Evolutionary conservation across 2,329 filamentous ascomycete species (phyloP).

Genomic region (Talaromyces sp.): DNA sequence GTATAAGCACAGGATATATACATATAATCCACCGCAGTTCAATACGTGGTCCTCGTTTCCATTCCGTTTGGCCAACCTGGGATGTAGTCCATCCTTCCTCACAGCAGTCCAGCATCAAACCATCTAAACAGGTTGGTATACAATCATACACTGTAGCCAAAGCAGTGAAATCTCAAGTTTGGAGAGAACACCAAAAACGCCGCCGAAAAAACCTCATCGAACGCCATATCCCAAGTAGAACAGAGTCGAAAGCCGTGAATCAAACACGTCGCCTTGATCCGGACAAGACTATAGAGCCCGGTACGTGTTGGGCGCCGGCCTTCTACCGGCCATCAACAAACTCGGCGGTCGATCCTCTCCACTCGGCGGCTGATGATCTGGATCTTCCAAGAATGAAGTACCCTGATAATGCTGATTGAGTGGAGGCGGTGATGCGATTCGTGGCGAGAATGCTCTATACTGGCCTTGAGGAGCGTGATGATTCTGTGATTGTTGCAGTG

Average conservation of each 20-base stretch:
- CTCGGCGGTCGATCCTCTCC: conserved; percentile 35
- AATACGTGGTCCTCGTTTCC: not conserved
- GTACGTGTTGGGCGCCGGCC: conserved; percentile 34
- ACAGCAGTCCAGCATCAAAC: not conserved
- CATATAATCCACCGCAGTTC: not conserved
- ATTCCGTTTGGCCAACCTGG: not conserved
- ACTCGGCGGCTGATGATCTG: not conserved
- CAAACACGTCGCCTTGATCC: not conserved
- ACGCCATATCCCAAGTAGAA: not conserved
- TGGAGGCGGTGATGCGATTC: conserved; percentile 1
- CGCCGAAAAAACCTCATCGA: not conserved
- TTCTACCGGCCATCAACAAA: conserved; percentile 39
- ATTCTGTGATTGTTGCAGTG: not conserved
- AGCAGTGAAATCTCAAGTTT: not conserved
- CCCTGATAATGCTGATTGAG: conserved; percentile 5
- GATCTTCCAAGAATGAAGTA: conserved; percentile 3
- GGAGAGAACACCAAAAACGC: not conserved
- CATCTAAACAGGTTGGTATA: not conserved
- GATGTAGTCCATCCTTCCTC: not conserved
- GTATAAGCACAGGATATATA: not conserved
- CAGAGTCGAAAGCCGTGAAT: not conserved
- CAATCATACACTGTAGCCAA: not conserved
- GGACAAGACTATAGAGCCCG: conserved; percentile 29
- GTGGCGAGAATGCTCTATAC: conserved; percentile 9
- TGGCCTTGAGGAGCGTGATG: conserved; percentile 1